phyloP scores from a whole-genome alignment of 345 rosid genomes.

The thale cress (Arabidopsis thaliana) region DNA sequence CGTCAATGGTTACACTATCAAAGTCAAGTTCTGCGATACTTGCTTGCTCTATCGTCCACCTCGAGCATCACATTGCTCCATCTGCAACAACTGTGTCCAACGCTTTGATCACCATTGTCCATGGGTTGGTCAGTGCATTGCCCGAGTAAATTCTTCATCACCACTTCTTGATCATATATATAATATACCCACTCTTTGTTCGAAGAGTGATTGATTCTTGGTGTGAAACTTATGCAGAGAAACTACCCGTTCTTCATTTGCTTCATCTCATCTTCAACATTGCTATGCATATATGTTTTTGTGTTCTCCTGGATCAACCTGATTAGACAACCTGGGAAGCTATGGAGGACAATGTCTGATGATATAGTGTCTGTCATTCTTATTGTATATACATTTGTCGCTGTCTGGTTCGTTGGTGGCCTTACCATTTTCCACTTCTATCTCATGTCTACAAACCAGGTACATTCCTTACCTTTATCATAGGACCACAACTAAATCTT shows the following conservation, averaged over 20 bases:
- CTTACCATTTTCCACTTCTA: conserved; percentile 78
- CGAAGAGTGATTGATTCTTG: neutral
- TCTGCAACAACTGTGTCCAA: conserved; percentile 91
- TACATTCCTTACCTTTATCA: conserved; percentile 28
- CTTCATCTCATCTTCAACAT: conserved; percentile 72
- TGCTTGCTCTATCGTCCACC: conserved; percentile 93
- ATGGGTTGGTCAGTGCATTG: conserved; percentile 99
- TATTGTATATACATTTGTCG: conserved; percentile 65
- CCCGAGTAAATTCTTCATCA: conserved; percentile 58
- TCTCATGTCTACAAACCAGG: conserved; percentile 93
- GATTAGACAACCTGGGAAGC: conserved; percentile 53
- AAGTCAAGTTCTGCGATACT: conserved; percentile 89
- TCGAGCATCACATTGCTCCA: conserved; percentile 95
- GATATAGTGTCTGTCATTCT: conserved; percentile 85
- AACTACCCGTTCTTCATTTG: conserved; percentile 91
- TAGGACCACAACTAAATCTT: neutral
- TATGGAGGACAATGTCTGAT: conserved; percentile 80
- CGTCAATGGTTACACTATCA: conserved; percentile 70
- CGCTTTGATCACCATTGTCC: conserved; percentile 98
- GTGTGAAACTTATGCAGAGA: conserved; percentile 60
- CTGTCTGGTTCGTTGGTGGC: conserved; percentile 96
- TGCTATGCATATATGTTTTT: conserved; percentile 80
- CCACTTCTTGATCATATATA: conserved; percentile 6
- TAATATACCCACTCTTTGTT: neutral
- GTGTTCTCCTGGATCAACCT: conserved; percentile 89